Base-by-base conservation (phyloP, 2,329 filamentous ascomycete species). In the Hypoxylon sp. region DNA sequence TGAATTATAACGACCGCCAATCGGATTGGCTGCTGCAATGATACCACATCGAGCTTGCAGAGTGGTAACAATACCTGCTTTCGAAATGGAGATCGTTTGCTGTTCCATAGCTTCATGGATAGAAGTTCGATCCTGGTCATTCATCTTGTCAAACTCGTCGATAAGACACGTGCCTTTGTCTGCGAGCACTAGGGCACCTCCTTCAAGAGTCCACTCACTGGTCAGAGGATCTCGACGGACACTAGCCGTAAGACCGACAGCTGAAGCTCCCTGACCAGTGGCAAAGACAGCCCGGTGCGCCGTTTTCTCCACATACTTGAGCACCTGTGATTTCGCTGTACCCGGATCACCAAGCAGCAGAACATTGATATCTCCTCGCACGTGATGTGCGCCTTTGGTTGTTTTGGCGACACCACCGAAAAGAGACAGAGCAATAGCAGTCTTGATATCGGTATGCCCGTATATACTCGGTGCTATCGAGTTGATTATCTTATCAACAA, bases 21-120 rank as follows among this genome's bases (percentile, higher is more conserved):
- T 95, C 0, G 96, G 96, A 81, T 99, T 99, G 74, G 96, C 96
- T 1, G 96, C 96, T 14, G 96, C 96, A 71, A 99, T 94, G 73
- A 99, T 97, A 59, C 94, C 94, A 79, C 96, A 99, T 41, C 96
- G 91, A 46, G 96, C 96, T 80, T 99, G 95, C 0, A 99, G 85
- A 0, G 96, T 98, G 0, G 96, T 99, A 46, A 99, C 96, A 67
- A 99, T 99, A 81, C 96, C 96, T 0, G 96, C 96, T 79, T 99
- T 99, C 71, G 94, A 97, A 77, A 99, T 99, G 67, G 95, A 98
- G 73, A 99, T 99, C 1, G 96, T 99, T 82, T 99, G 96, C 81
- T 99, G 96, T 81, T 99, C 96, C 96, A 99, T 99, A 66, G 96
- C 96, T 85, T 99, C 96, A 86, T 99, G 96, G 74, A 99, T 99